Conservation (phyloP, 228 moss, liverwort and hornwort genomes). For the Sphagnum fallax region DNA sequence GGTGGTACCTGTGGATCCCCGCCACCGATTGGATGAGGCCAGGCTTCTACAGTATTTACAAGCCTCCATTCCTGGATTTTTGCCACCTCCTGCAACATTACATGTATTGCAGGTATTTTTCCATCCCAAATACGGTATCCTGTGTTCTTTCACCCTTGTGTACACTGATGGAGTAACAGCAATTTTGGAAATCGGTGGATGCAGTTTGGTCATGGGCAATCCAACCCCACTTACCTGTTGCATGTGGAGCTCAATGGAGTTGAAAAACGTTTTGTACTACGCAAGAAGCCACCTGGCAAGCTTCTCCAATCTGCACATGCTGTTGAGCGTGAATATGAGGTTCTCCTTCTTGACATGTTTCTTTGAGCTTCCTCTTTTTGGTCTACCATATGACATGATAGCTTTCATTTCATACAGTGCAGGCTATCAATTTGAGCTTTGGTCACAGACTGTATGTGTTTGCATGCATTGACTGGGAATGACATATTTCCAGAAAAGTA, state of each 20-base stretch:
- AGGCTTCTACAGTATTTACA: slow-evolving; percentile 65
- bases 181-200: slow-evolving; percentile 1
- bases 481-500: neutral
- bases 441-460: neutral
- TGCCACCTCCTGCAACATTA: slow-evolving; percentile 39
- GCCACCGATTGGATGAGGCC: slow-evolving; percentile 54
- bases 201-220: slow-evolving; percentile 98
- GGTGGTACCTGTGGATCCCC: slow-evolving; percentile 65
- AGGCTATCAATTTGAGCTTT: neutral
- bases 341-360: slow-evolving; percentile 5
- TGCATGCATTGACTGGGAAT: neutral
- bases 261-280: slow-evolving; percentile 68
- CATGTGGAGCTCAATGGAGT: slow-evolving; percentile 36
- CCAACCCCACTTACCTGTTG: slow-evolving; percentile 86
- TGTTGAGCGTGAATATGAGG: slow-evolving; percentile 94
- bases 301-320: slow-evolving; percentile 96
- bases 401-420: neutral
- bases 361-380: neutral
- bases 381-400: no score
- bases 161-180: neutral
- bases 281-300: slow-evolving; percentile 89
- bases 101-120: slow-evolving; percentile 61
- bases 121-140: neutral
- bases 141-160: neutral
- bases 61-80: slow-evolving; percentile 57